Evolutionary conservation across 257 asterid genomes (phyloP), one percentile per base, ranked within the genome.

Genomic region (Leonotis leonurus): DNA sequence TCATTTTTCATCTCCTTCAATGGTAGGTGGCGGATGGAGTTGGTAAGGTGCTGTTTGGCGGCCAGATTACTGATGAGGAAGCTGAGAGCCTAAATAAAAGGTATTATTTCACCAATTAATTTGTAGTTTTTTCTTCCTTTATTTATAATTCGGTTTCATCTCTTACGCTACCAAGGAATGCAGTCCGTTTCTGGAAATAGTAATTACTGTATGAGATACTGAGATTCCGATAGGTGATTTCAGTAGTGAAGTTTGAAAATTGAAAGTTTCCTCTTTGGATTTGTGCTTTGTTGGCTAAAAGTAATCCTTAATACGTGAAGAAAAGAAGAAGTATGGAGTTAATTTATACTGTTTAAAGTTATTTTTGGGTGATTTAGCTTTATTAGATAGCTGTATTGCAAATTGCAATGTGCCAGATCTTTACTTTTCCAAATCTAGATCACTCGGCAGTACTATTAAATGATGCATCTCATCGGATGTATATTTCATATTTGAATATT

Each of bases 31-130:
- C 96, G 17, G 89, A 81, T 69, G 85, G 92, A 66, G 78, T 91
- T 16, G 70, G 90, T 35, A 86, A 91, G 76, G 92, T 83, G 56
- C 43, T 91, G 58, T 91, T 86, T 67, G 96, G 96, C 64, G 96
- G 98, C 48, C 96, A 91, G 83, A 73, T 88, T 81, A 85, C 89
- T 35, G 94, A 83, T 40, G 95, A 86, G 63, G 98, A 90, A 88
- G 96, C 96, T 81, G 85, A 88, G 69, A 78, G 76, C 72, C 89
- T 88, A 17, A 81, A 91, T 73, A 77, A 66, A 73, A 83, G 96
- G 98, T 90, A 56, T 2, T n/a, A n/a, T 66, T 6, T 1, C 5
- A 29, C 56, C 70, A 43, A 53, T 54, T 3, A 13, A 25, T 37
- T 5, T 33, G 0, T 35, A 18, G 3, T 17, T 16, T 3, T n/a